A percentile compares a stretch with the other conserved stretches of the same genome.
Evolutionary conservation across 2,329 filamentous ascomycete genomes (phyloP).

Genomic region (Pseudophaeomoniella oleicola): DNA sequence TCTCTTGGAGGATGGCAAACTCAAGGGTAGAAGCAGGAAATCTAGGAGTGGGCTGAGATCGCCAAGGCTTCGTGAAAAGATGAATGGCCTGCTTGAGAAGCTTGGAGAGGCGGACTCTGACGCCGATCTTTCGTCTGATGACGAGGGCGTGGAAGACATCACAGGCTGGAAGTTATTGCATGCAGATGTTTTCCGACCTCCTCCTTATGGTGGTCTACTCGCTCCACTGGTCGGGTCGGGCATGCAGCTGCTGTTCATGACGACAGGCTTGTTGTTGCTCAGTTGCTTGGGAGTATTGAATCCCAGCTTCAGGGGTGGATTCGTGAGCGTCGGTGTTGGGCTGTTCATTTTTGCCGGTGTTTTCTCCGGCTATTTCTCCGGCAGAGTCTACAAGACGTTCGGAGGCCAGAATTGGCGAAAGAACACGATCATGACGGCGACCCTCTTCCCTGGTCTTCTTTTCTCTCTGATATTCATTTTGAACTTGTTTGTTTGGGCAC

Average conservation of each 20-base stretch:
- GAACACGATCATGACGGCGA: slow-evolving; percentile 63
- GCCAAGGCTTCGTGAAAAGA: slow-evolving; percentile 34
- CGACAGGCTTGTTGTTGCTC: slow-evolving; percentile 53
- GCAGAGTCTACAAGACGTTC: slow-evolving; percentile 69
- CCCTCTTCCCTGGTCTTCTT: slow-evolving; percentile 63
- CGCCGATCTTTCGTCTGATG: slow-evolving; percentile 41
- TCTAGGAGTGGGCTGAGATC: slow-evolving; percentile 18
- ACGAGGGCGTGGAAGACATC: slow-evolving; percentile 61
- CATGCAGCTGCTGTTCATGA: slow-evolving; percentile 76
- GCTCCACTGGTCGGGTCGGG: slow-evolving; percentile 74
- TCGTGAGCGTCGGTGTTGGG: slow-evolving; percentile 69
- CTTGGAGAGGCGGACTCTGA: slow-evolving; percentile 39
- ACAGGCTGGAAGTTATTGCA: slow-evolving; percentile 83
- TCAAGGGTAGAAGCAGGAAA: slow-evolving; percentile 37
- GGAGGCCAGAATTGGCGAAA: slow-evolving; percentile 59
- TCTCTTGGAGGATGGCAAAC: slow-evolving; percentile 51
- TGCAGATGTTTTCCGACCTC: slow-evolving; percentile 72
- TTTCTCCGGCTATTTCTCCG: slow-evolving; percentile 80
- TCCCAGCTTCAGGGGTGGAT: slow-evolving; percentile 78
- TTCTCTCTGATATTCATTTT: slow-evolving; percentile 65
- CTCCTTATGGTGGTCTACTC: slow-evolving; percentile 54
- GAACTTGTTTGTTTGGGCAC: slow-evolving; percentile 81
- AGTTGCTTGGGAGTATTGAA: slow-evolving; percentile 68
- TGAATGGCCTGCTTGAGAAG: slow-evolving; percentile 41
- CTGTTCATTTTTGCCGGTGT: slow-evolving; percentile 71